A percentile compares a stretch with the other conserved stretches of the same genome.
These are phyloP conservation scores for Xylaria sp. DNA, from an alignment of 2,329 filamentous ascomycete genomes.

Conservation along the genomic window DNA sequence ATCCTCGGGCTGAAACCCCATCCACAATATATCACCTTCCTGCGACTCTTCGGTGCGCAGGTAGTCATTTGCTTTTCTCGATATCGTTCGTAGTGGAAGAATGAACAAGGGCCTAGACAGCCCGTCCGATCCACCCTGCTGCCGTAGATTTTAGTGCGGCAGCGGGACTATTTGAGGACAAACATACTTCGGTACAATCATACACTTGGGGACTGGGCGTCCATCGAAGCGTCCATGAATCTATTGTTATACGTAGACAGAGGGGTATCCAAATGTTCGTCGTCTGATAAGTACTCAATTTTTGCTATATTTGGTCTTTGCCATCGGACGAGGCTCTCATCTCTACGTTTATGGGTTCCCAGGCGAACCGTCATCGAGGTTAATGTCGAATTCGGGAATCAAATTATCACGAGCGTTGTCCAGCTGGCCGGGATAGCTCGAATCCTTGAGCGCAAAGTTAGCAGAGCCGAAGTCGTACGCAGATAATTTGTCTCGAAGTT, in stretches of 20 bases:
- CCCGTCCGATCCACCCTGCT: constrained; percentile 71
- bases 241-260: neutral
- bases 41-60: constrained; percentile 60
- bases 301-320: neutral
- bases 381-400: constrained; percentile 63
- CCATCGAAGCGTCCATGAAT: neutral
- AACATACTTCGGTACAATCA: constrained; percentile 48
- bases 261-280: constrained; percentile 2
- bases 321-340: no score
- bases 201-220: neutral
- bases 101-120: constrained; percentile 69
- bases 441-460: constrained; percentile 37
- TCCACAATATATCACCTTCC: constrained; percentile 69
- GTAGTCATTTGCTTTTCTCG: constrained; percentile 57
- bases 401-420: constrained; percentile 49
- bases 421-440: constrained; percentile 32
- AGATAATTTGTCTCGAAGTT: constrained; percentile 35
- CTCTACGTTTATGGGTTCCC: constrained; percentile 32
- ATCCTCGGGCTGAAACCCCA: constrained; percentile 23
- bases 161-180: constrained; percentile 69
- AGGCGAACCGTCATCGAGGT: constrained; percentile 45
- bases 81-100: constrained; percentile 67
- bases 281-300: neutral
- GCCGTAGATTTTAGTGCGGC: constrained; percentile 60
- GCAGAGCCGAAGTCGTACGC: constrained; percentile 39